Conservation (phyloP, 257 asterid genomes). For the Salvia hispanica region DNA sequence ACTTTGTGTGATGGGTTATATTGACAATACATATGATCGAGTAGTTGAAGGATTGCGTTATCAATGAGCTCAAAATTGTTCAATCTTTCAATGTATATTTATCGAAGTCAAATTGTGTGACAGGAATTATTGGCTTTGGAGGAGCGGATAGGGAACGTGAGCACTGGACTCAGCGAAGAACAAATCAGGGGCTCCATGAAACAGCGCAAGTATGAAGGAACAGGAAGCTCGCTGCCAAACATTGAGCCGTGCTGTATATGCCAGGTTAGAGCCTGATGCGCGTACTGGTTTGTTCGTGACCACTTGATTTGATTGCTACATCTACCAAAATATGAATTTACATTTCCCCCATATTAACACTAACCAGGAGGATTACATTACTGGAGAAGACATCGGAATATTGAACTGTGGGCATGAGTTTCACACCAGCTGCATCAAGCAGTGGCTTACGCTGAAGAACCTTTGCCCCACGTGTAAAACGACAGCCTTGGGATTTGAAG, state of each 20-base stretch:
- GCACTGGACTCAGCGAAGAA: constrained; percentile 72
- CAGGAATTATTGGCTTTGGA: constrained; percentile 92
- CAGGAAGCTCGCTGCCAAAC: constrained; percentile 34
- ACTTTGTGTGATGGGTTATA: no score
- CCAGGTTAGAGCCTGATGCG: constrained; percentile 52
- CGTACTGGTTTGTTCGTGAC: not conserved
- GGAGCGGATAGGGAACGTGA: constrained; percentile 88
- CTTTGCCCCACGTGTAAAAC: constrained; percentile 86
- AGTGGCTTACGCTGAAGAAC: constrained; percentile 81
- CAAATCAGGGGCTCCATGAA: constrained; percentile 47
- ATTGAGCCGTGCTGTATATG: constrained; percentile 86
- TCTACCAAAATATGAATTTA: not conserved
- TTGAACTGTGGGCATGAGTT: constrained; percentile 84
- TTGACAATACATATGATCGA: no score
- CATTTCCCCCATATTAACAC: constrained; percentile 5
- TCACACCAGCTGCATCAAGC: constrained; percentile 72
- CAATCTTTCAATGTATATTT: no score
- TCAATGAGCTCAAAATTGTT: no score
- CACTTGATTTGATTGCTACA: not conserved
- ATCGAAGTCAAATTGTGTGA: not conserved
- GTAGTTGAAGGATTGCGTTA: no score
- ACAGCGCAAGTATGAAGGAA: constrained; percentile 45
- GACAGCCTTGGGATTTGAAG: constrained; percentile 56
- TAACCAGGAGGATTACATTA: constrained; percentile 64
- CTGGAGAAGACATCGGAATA: constrained; percentile 65